phyloP scores from a whole-genome alignment of 2,329 filamentous ascomycete genomes.

The Aspergillus brasiliensis region DNA sequence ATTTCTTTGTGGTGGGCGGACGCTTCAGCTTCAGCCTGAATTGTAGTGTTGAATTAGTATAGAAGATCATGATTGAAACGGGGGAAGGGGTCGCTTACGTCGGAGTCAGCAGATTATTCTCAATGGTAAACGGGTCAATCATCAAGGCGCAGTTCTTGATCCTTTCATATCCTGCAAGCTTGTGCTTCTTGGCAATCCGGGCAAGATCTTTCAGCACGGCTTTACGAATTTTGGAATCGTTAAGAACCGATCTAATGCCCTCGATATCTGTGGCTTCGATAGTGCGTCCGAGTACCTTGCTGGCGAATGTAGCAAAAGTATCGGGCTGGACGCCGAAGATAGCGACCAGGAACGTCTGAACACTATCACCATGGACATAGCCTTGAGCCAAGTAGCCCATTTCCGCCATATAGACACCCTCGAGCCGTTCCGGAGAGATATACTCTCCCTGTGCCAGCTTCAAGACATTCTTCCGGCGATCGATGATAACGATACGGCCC shows the following conservation, averaged over 20 bases:
- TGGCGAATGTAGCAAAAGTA: constrained; percentile 77
- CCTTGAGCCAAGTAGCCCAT: constrained; percentile 75
- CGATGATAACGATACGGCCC: constrained; percentile 89
- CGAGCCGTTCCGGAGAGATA: constrained; percentile 93
- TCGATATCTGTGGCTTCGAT: constrained; percentile 65
- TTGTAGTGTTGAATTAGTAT: constrained; percentile 20
- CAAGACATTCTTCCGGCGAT: constrained; percentile 98
- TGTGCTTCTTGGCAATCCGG: constrained; percentile 74
- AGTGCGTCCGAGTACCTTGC: constrained; percentile 70
- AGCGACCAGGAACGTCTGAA: constrained; percentile 78
- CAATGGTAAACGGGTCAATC: constrained; percentile 87
- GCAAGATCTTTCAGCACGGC: constrained; percentile 80
- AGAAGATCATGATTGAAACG: background rate
- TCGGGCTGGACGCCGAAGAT: constrained; percentile 88
- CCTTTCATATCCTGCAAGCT: constrained; percentile 89
- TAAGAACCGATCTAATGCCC: constrained; percentile 67
- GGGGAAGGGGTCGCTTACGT: constrained; percentile 39
- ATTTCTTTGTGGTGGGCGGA: constrained; percentile 66
- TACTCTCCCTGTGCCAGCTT: constrained; percentile 98
- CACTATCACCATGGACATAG: constrained; percentile 87
- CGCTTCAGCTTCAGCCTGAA: constrained; percentile 70
- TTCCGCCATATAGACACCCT: constrained; percentile 88
- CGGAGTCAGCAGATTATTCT: constrained; percentile 74
- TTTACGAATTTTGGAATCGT: constrained; percentile 69
- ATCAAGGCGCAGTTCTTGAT: constrained; percentile 74